phyloP scores from a whole-genome alignment of 2,329 filamentous ascomycete genomes.

The Chaetoscypha palmicola region DNA sequence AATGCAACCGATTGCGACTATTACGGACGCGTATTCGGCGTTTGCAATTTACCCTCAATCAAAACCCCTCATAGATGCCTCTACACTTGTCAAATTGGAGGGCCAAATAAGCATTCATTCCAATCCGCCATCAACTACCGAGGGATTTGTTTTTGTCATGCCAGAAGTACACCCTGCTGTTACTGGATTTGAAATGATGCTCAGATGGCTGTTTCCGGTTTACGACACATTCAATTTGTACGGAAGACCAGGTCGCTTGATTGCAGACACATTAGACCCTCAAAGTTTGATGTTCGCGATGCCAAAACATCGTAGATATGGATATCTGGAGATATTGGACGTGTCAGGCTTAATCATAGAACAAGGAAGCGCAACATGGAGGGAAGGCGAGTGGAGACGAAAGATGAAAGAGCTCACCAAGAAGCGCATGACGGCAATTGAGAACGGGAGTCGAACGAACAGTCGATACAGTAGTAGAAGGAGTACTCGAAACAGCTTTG shows the following conservation, averaged over 20 bases:
- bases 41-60: conserved; percentile 96
- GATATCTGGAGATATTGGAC: conserved; percentile 84
- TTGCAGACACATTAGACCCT: conserved; percentile 79
- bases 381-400: conserved; percentile 82
- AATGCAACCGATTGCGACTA: conserved; percentile 79
- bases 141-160: conserved; percentile 98
- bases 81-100: conserved; percentile 89
- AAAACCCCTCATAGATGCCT: conserved; percentile 88
- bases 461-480: conserved; percentile 51
- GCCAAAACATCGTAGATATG: conserved; percentile 80
- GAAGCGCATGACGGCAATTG: conserved; percentile 62
- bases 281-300: conserved; percentile 97
- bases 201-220: conserved; percentile 85
- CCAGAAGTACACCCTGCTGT: conserved; percentile 89
- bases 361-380: conserved; percentile 70
- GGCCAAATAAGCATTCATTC: conserved; percentile 84
- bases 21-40: conserved; percentile 83
- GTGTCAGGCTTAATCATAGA: conserved; percentile 73
- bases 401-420: conserved; percentile 83
- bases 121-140: conserved; percentile 66
- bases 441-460: conserved; percentile 33
- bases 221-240: conserved; percentile 92
- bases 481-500: conserved; percentile 50
- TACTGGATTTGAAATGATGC: conserved; percentile 89
- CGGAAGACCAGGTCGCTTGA: conserved; percentile 76